Evolutionary conservation across 441 rosid genomes (phyloP), one percentile per base, ranked within the genome.

Genomic region (Gossypium davidsonii): DNA sequence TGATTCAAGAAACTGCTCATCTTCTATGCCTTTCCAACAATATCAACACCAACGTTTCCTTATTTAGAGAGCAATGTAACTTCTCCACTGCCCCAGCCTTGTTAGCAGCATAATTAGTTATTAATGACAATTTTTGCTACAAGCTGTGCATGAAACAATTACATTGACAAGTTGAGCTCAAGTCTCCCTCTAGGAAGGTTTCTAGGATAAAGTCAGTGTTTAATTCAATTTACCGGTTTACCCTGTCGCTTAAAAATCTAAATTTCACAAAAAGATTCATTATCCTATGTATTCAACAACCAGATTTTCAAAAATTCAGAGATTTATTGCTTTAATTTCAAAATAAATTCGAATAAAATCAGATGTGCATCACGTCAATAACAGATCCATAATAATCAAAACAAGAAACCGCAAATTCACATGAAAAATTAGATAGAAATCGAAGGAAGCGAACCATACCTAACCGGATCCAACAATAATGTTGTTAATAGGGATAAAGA

Each of bases 401-500:
- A 25, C 57, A 23, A 6, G 3, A 23, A 42, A 42, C 1, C 3
- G 17, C 37, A 59, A 71, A 23, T 2, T n/a, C n/a, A 44, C 6
- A 57, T 1, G 9, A 25, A 57, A 15, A 55, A 14, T 0, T 42
- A 11, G 49, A n/a, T 39, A 64, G 17, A 73, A 39, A 63, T 14
- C 20, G 34, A 14, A 73, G 60, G 14, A 25, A 37, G 1, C 25
- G 17, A 73, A 48, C 69, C 57, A 39, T 46, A 83, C 80, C 83
- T 78, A 87, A 74, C 34, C 62, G 76, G 90, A 87, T 70, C 90
- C 89, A 18, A 88, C 94, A 63, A 89, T 85, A 65, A 86, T 87
- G 78, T 85, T 87, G 85, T 87, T 89, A 76, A 88, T 88, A 6
- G 92, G 94, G 67, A 88, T 87, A 72, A 89, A 89, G 58, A 89